phyloP scores from a whole-genome alignment of 2,329 filamentous ascomycete species.

The Botrytis sinoallii region DNA sequence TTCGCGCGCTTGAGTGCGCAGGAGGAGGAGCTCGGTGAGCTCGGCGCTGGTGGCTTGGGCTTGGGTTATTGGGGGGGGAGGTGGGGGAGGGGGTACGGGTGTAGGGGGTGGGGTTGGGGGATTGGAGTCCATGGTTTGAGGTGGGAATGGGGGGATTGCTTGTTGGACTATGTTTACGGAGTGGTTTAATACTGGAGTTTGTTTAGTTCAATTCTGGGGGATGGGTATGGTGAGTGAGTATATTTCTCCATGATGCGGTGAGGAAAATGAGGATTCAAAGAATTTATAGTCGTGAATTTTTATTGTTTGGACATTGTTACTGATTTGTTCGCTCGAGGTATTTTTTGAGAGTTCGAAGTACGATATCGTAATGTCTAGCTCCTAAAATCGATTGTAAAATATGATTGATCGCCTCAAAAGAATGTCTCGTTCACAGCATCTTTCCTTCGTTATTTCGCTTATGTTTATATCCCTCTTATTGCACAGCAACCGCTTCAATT shows the following conservation, averaged over 20 bases:
- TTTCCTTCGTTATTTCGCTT: not conserved
- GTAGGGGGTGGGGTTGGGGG: not conserved
- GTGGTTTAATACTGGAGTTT: not conserved
- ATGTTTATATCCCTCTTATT: too few species aligned
- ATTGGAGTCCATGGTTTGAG: not conserved
- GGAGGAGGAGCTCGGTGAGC: not conserved
- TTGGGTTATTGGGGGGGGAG: not conserved
- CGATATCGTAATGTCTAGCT: not conserved
- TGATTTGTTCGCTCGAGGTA: not conserved
- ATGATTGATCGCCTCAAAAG: not conserved
- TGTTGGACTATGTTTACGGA: not conserved
- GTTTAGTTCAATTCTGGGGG: not conserved
- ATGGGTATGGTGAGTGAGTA: not conserved
- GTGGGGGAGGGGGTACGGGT: fast-evolving
- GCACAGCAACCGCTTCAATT: too few species aligned
- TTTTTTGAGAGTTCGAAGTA: not conserved
- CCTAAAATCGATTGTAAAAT: too few species aligned
- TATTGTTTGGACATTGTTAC: not conserved
- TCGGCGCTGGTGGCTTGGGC: not conserved
- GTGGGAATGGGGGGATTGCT: not conserved
- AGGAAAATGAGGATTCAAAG: not conserved
- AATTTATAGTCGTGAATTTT: not conserved
- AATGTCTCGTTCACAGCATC: not conserved
- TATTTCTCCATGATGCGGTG: not conserved
- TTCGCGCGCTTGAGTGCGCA: not conserved